Evolutionary conservation across 257 asterid species (phyloP), one percentile per base, ranked within the genome.

Genomic region (Penstemon barbatus): DNA sequence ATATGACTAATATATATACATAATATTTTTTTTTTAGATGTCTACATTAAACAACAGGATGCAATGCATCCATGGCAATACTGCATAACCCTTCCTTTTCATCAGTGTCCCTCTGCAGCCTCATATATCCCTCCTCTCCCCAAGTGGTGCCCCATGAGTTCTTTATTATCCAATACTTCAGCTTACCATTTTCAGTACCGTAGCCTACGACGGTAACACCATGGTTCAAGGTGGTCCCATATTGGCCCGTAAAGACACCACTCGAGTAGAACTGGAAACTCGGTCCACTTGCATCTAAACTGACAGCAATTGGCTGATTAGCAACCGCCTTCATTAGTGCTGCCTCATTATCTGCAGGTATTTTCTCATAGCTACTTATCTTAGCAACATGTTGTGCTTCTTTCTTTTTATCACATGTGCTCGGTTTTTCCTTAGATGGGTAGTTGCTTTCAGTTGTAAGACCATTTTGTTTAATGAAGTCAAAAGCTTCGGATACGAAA

Each of bases 111-210:
- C 39, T 57, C 12, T 48, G 62, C 53, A 72, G 52, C 56, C 68
- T 25, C 33, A 25, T 25, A 25, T 25, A 25, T 25, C 33, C 33
- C 33, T 25, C 33, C 2, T 25, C 33, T 5, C 77, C 77, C 72
- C 68, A 65, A 36, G 45, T 12, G 4, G 63, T 36, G 2, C 77
- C 64, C 68, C 69, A 73, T 0, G 61, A 72, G 39, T 72, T 65
- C 67, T 72, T 65, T 15, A 72, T n/a, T 48, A 64, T 64, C 77
- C 77, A 57, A 9, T 65, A 64, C 57, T 54, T 72, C 39, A 63
- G 44, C 36, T 46, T 37, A 41, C 66, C 71, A 4, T 53, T 41
- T 15, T 55, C 53, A 11, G 8, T 19, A 5, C 46, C 77, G 37
- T 66, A 59, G 5, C 73, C 72, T 6, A 66, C 58, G n/a, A 58